Percentiles rank a stretch among this genome's conserved stretches.
Conservation (phyloP, 345 rosid species). For the Aegle marmelos region DNA sequence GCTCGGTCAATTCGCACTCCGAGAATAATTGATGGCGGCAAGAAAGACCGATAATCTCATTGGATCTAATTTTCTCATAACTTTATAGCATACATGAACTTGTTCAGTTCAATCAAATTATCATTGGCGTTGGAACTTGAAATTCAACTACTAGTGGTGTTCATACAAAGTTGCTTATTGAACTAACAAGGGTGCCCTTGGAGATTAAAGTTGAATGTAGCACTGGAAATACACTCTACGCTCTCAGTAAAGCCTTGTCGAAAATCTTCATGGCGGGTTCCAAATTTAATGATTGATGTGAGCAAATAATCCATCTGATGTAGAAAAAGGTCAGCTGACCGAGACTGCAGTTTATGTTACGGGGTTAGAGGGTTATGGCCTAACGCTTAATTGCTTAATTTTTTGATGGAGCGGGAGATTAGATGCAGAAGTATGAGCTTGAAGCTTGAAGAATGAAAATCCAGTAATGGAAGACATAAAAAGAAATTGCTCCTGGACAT, state of each 20-base stretch:
- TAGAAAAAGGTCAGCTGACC: background rate
- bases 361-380: background rate
- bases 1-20: background rate
- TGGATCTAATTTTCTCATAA: background rate
- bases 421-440: background rate
- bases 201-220: too few relatives aligned
- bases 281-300: background rate
- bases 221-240: too few relatives aligned
- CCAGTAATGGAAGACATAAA: background rate
- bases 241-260: background rate
- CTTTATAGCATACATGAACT: background rate
- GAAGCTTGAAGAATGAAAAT: background rate
- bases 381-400: background rate
- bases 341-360: background rate
- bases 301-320: background rate
- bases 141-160: background rate
- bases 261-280: background rate
- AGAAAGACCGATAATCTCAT: background rate
- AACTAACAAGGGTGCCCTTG: background rate
- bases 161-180: background rate
- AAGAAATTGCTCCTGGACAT: background rate
- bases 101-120: background rate
- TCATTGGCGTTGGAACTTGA: slow-evolving; percentile 5
- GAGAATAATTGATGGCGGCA: background rate
- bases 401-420: background rate